Base-by-base conservation (phyloP, 805 yeast genomes). In the Pichia ethanolica region DNA sequence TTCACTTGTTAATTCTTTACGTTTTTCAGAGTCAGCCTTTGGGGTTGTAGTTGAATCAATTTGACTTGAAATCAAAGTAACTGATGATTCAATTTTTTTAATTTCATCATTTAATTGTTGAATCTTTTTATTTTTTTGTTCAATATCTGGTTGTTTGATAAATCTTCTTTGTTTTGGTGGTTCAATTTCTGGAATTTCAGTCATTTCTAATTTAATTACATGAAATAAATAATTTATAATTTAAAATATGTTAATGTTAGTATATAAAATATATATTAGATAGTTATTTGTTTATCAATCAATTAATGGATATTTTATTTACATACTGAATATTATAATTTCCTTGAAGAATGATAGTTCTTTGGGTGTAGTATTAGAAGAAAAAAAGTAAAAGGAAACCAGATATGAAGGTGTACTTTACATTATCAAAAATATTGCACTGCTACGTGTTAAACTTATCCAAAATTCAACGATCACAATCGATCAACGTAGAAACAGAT, bases 91-190 rank as follows among this genome's bases (percentile, higher is more conserved):
- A 64, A 82, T 72, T 62, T 77, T 77, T 60, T 81, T 79, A 65
- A 86, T 76, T 63, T 83, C 82, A 38, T 74, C 73, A 53, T 78
- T 77, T 57, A 83, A 67, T 52, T 71, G 71, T 36, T 73, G 77
- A 53, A 84, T 62, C 56, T 77, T 73, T 53, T 73, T 76, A 64
- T 85, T 86, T 68, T 82, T 74, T 48, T 72, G 81, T 52, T 75
- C 70, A 59, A 74, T 78, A 67, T 86, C 93, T 44, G 95, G 95
- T 62, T 84, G 81, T 67, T 85, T 85, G 68, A 83, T 77, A 65
- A 74, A 80, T 53, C 74, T 75, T 68, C 78, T 75, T 40, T 56
- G 56, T 46, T 58, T 57, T 43, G 61, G 64, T 12, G 56, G 53
- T 47, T 56, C 58, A 39, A 56, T 45, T 46, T 59, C 64, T 34